phyloP scores from a whole-genome alignment of 202 grass and related monocot genomes.

The Cymbopogon flexuosus region DNA sequence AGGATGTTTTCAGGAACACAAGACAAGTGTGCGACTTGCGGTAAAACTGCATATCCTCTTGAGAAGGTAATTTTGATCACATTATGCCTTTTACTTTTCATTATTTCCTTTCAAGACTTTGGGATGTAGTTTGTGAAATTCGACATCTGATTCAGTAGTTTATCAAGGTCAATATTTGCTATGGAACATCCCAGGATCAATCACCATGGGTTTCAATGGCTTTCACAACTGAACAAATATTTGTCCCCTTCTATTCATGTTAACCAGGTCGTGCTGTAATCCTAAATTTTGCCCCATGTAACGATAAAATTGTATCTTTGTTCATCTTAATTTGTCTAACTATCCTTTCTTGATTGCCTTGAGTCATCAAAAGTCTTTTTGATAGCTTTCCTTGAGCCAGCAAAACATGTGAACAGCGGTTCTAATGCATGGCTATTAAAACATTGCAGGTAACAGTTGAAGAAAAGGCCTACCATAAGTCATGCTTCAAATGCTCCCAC shows the following conservation, averaged over 20 bases:
- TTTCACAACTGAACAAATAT: neutral
- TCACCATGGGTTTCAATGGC: neutral
- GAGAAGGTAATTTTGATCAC: conserved; percentile 62
- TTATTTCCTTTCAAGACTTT: neutral
- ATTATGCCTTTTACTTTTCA: neutral
- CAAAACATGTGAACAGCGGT: neutral
- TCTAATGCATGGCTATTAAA: neutral
- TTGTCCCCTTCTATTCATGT: neutral
- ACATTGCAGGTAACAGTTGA: conserved; percentile 87
- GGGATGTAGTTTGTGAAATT: neutral
- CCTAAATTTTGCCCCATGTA: neutral
- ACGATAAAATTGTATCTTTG: neutral
- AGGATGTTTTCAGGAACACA: conserved; percentile 96
- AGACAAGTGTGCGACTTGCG: conserved; percentile 94
- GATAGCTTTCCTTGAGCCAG: neutral
- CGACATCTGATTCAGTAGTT: neutral
- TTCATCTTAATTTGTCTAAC: neutral
- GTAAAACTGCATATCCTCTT: conserved; percentile 93
- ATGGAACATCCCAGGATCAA: neutral
- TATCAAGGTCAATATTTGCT: neutral
- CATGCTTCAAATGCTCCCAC: conserved; percentile 92
- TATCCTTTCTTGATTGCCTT: conserved; percentile 6
- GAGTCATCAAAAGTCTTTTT: neutral
- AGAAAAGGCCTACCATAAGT: conserved; percentile 81
- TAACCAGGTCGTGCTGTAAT: neutral